phyloP scores from a whole-genome alignment of 495 filamentous ascomycete species.

The Annulohypoxylon moriforme region DNA sequence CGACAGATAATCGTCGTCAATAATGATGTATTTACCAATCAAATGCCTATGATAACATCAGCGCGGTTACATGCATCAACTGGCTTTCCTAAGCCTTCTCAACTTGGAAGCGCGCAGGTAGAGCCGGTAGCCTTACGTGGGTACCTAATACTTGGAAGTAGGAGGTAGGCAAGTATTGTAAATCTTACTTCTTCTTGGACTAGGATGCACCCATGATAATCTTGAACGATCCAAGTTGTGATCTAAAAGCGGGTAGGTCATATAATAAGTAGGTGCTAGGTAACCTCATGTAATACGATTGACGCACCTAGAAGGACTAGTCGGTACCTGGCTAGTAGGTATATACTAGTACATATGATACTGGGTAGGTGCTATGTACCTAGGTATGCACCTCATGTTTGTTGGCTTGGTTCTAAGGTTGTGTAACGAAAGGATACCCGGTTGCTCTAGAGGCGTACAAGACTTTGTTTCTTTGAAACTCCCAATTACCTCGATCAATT shows the following conservation, averaged over 20 bases:
- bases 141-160: neutral
- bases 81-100: neutral
- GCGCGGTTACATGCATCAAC: neutral
- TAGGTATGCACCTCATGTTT: neutral
- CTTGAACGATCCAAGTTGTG: neutral
- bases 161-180: too few species aligned
- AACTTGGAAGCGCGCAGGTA: neutral
- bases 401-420: neutral
- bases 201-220: too few species aligned
- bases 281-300: too few species aligned
- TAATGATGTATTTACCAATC: neutral
- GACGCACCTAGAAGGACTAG: too few species aligned
- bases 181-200: neutral
- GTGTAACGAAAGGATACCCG: constrained; percentile 6
- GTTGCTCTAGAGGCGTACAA: neutral
- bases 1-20: neutral
- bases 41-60: neutral
- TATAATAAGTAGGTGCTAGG: too few species aligned
- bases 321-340: too few species aligned
- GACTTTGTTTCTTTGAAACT: neutral
- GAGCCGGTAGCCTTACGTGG: neutral
- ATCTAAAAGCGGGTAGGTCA: neutral
- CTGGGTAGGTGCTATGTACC: too few species aligned
- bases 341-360: too few species aligned
- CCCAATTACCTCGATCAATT: neutral